Evolutionary conservation across 768 basidiomycete species (phyloP).

Genomic region (Suillus tomentosus): DNA sequence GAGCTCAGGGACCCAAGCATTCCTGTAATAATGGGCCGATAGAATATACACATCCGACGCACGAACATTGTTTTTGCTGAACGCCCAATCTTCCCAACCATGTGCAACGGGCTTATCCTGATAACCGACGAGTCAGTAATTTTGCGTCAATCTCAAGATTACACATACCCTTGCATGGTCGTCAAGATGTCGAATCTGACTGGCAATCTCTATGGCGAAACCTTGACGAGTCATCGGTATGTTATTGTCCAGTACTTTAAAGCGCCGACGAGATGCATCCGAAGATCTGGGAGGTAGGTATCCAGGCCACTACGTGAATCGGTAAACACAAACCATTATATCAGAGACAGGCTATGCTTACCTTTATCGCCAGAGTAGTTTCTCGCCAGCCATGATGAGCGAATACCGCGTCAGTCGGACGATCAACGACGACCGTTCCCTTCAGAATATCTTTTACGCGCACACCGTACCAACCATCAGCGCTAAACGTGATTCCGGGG

Average conservation of each 20-base stretch:
- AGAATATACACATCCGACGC: slow-evolving; percentile 22
- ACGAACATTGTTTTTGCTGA: slow-evolving; percentile 20
- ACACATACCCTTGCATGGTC: background rate
- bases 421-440: slow-evolving; percentile 17
- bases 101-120: slow-evolving; percentile 5
- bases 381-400: slow-evolving; percentile 23
- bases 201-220: slow-evolving; percentile 15
- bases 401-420: slow-evolving; percentile 20
- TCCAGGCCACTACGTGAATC: slow-evolving; percentile 25
- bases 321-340: background rate
- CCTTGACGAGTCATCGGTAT: slow-evolving; percentile 23
- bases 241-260: slow-evolving; percentile 11
- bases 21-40: slow-evolving; percentile 29
- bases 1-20: slow-evolving; percentile 31
- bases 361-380: slow-evolving; percentile 25
- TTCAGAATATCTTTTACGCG: slow-evolving; percentile 19
- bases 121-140: background rate
- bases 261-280: slow-evolving; percentile 18
- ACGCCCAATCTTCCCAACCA: slow-evolving; percentile 24
- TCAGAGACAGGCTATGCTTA: background rate
- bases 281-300: slow-evolving; percentile 9
- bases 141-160: background rate
- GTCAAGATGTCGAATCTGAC: background rate
- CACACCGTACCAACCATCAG: slow-evolving; percentile 22
- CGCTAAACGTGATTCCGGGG: slow-evolving; percentile 22